These are phyloP conservation scores for Ulmus americana DNA, from an alignment of 331 rosid species.

Conservation along the genomic window DNA sequence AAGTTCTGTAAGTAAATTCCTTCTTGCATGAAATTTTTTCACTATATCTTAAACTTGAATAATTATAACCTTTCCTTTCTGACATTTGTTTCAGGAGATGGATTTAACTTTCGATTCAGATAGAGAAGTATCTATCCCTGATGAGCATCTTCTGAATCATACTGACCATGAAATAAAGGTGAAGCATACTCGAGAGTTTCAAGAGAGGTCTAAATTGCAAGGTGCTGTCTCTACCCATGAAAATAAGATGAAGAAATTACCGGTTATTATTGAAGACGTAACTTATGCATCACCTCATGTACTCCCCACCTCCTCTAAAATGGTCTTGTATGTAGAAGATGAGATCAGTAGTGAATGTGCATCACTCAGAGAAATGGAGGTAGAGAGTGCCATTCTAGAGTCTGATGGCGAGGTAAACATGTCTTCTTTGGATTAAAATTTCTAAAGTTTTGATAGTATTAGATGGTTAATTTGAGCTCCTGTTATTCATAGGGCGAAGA, in stretches of 20 bases:
- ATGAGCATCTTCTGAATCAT: slow-evolving; percentile 25
- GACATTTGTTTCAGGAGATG: slow-evolving; percentile 42
- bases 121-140: slow-evolving; percentile 30
- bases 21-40: slow-evolving; percentile 2
- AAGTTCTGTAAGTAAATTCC: slow-evolving; percentile 48
- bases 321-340: slow-evolving; percentile 39
- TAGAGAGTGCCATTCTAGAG: slow-evolving; percentile 25
- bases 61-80: slow-evolving; percentile 16
- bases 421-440: slow-evolving; percentile 9
- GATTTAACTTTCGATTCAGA: slow-evolving; percentile 30
- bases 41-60: slow-evolving; percentile 10
- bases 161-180: slow-evolving; percentile 25
- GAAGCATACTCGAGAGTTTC: slow-evolving; percentile 24
- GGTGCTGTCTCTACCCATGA: slow-evolving; percentile 21
- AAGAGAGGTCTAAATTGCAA: slow-evolving; percentile 15
- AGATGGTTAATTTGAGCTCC: slow-evolving; percentile 10
- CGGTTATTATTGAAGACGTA: slow-evolving; percentile 31
- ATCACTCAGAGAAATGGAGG: slow-evolving; percentile 28
- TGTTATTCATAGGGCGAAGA: slow-evolving; percentile 40
- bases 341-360: slow-evolving; percentile 35
- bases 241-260: slow-evolving; percentile 24
- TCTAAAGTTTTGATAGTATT: slow-evolving; percentile 13
- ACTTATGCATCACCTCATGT: slow-evolving; percentile 30
- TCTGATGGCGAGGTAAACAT: slow-evolving; percentile 52
- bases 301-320: slow-evolving; percentile 33